These are phyloP conservation scores for Rhizoctonia solani DNA, from an alignment of 1,284 basidiomycete genomes.

Conservation along the genomic window DNA sequence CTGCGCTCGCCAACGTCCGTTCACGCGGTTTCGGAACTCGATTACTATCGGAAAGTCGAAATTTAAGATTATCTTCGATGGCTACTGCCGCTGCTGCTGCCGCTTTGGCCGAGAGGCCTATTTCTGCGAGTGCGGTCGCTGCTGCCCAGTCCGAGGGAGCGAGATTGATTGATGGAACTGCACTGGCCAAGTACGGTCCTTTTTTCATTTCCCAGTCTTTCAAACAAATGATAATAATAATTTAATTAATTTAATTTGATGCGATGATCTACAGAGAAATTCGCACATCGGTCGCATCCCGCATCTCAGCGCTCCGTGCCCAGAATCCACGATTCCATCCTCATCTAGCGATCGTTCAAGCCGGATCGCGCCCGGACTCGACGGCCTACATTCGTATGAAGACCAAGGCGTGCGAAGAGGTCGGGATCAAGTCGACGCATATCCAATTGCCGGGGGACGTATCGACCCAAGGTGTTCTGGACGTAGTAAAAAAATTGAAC, in stretches of 20 bases:
- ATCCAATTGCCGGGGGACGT: slow-evolving; percentile 73
- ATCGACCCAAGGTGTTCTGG: slow-evolving; percentile 76
- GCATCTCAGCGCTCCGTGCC: slow-evolving; percentile 64
- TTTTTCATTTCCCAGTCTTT: slow-evolving; percentile 2
- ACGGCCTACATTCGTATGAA: slow-evolving; percentile 98
- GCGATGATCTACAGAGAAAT: slow-evolving; percentile 47
- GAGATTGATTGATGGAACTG: slow-evolving; percentile 84
- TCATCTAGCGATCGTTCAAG: slow-evolving; percentile 91
- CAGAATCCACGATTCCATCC: slow-evolving; percentile 84
- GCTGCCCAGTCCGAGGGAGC: slow-evolving; percentile 42
- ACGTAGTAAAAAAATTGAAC: slow-evolving; percentile 82
- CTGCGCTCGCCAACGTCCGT: slow-evolving; percentile 9
- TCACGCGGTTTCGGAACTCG: slow-evolving; percentile 1
- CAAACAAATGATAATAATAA: no score
- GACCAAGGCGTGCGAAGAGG: slow-evolving; percentile 91
- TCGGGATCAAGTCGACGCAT: slow-evolving; percentile 89
- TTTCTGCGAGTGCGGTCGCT: neutral
- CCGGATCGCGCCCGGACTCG: slow-evolving; percentile 89
- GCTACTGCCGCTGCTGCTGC: slow-evolving; percentile 18
- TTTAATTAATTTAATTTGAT: slow-evolving; percentile 32
- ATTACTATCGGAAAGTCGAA: slow-evolving; percentile 2
- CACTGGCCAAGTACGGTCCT: slow-evolving; percentile 80
- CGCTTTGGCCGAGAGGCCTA: neutral
- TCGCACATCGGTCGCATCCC: slow-evolving; percentile 70
- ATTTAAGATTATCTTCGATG: slow-evolving; percentile 12